phyloP scores from a whole-genome alignment of 2,329 filamentous ascomycete species.

The Nannizzia gypsea region DNA sequence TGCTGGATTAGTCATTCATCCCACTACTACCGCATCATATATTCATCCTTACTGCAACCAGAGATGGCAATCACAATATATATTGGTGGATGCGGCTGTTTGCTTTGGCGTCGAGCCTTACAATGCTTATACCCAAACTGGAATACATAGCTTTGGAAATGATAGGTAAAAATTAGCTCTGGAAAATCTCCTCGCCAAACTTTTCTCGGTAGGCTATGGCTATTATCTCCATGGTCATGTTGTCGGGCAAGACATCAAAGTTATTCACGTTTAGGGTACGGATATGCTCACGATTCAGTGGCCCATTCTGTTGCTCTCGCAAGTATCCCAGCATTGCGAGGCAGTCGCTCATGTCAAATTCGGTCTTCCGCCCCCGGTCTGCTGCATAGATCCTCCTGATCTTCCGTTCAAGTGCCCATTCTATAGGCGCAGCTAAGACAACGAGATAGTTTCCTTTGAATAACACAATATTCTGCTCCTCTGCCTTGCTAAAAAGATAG shows the following conservation, averaged over 20 bases:
- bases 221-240: constrained; percentile 21
- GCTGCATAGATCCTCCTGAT: constrained; percentile 22
- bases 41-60: too few species aligned
- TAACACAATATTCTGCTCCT: constrained; percentile 23
- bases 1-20: too few species aligned
- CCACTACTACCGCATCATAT: too few species aligned
- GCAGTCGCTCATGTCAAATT: constrained; percentile 22
- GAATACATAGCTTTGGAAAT: too few species aligned
- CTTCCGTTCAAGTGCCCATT: constrained; percentile 28
- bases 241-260: constrained; percentile 22
- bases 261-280: constrained; percentile 21
- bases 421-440: constrained; percentile 24
- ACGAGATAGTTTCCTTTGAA: constrained; percentile 21
- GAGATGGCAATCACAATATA: too few species aligned
- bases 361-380: constrained; percentile 17
- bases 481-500: constrained; percentile 20
- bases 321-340: constrained; percentile 22
- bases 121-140: too few species aligned
- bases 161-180: too few species aligned
- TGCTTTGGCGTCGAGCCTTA: too few species aligned
- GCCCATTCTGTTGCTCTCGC: constrained; percentile 16
- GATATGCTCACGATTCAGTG: constrained; percentile 19
- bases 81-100: too few species aligned
- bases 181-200: constrained; percentile 14
- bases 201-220: constrained; percentile 19